Base-by-base conservation (phyloP, 192 early-diverging fungal genomes). In the Umbelopsis isabellina region DNA sequence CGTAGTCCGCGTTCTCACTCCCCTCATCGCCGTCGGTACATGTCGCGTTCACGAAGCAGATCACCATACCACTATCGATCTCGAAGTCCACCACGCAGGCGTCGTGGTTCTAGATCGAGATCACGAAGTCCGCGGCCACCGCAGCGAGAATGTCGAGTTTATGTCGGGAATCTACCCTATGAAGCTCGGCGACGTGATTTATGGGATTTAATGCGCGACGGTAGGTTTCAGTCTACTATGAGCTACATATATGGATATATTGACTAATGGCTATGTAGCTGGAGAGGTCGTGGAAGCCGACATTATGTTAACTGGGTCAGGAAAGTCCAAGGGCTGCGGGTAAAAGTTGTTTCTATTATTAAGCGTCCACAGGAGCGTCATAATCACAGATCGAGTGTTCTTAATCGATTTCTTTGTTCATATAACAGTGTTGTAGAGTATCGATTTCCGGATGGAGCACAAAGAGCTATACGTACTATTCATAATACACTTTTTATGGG, bases 111-210 rank as follows among this genome's bases (percentile, higher is more conserved):
- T 23, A 35, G 49, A 35, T 72, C 73, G 18, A 75, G 74, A 46
- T 75, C 73, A 41, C 72, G 68, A 12, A 79, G 74, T 22, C 72
- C 75, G 37, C 46, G 20, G 37, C 41, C 45, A 50, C 12, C 71
- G 72, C 18, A 79, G 49, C 82, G 80, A 66, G 86, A 91, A 23
- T 84, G 88, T 66, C 70, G 91, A 45, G 90, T 95, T 1, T 95
- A 93, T 76, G 92, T 94, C 45, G 91, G 92, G 3, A 95, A 95
- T 75, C 74, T 95, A 45, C 77, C 90, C 5, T 94, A 90, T 71
- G 90, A 94, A 68, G 86, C 84, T 20, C 82, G 83, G 37, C 90
- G 90, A 86, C 82, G 81, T 33, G 88, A 95, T 71, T 80, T 95
- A 70, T 92, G 93, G 74, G 91, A 94, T 72, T 94, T 88, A 68